Percentiles rank a stretch among this genome's conserved stretches.
Evolutionary conservation across 345 rosid species (phyloP).

Genomic region (Ceriops zippeliana): DNA sequence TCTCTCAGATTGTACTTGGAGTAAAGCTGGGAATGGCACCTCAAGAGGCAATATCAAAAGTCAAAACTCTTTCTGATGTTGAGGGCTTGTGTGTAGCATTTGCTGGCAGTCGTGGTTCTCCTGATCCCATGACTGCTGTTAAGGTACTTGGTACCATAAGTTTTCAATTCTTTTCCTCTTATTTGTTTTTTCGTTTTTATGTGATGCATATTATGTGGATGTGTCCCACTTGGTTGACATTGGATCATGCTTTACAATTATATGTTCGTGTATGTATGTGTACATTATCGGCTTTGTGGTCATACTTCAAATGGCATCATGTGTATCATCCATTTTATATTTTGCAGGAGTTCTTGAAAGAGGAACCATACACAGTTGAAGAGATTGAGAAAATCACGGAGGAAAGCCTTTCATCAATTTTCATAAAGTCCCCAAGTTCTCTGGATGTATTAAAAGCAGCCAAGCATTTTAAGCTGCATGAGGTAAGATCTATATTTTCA

Average conservation of each 20-base stretch:
- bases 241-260: neutral
- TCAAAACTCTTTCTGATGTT: constrained; percentile 88
- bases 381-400: constrained; percentile 63
- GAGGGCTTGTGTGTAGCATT: constrained; percentile 79
- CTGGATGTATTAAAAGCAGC: constrained; percentile 81
- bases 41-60: constrained; percentile 60
- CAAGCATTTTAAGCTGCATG: constrained; percentile 70
- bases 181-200: neutral
- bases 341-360: constrained; percentile 64
- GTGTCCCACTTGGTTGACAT: neutral
- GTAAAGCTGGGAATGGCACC: constrained; percentile 85
- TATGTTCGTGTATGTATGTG: no score
- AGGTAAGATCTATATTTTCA: constrained; percentile 40
- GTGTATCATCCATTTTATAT: constrained; percentile 2
- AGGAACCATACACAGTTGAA: constrained; percentile 72
- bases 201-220: neutral
- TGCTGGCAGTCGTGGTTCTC: constrained; percentile 47
- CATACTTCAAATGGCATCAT: no score
- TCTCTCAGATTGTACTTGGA: constrained; percentile 70
- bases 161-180: neutral
- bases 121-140: constrained; percentile 83
- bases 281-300: no score
- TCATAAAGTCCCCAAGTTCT: constrained; percentile 62
- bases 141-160: constrained; percentile 52
- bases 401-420: constrained; percentile 52